A percentile compares a stretch with the other conserved stretches of the same genome.
These are phyloP conservation scores for Solanum okadae DNA, from an alignment of 257 asterid species.

Conservation along the genomic window DNA sequence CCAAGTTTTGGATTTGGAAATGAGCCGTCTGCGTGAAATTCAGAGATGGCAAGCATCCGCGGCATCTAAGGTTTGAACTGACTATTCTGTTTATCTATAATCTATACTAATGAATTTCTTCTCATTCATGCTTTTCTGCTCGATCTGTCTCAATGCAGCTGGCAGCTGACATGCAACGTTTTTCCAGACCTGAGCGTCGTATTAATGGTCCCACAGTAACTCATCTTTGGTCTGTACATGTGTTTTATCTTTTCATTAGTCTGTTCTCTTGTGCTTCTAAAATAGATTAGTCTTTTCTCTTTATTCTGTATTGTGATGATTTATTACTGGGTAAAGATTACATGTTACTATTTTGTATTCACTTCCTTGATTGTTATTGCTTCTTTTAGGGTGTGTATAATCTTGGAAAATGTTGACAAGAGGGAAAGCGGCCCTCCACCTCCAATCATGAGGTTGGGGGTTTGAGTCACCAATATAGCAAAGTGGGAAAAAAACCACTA, in stretches of 20 bases:
- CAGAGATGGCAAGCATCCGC: conserved; percentile 99
- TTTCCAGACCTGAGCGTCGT: conserved; percentile 97
- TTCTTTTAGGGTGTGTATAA: neutral
- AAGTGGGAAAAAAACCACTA: neutral
- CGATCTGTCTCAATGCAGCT: conserved; percentile 44
- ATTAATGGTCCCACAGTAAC: conserved; percentile 97
- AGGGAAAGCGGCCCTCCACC: neutral
- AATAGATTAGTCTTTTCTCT: neutral
- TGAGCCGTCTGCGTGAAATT: conserved; percentile 97
- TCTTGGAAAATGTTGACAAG: neutral
- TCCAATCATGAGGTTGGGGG: neutral
- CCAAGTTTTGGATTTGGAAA: conserved; percentile 95
- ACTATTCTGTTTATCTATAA: conserved; percentile 1
- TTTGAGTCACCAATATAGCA: neutral
- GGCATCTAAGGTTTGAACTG: conserved; percentile 61
- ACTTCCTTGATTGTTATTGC: neutral
- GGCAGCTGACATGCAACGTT: conserved; percentile 98
- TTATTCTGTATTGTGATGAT: neutral
- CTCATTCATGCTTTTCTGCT: conserved; percentile 3
- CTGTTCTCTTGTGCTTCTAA: neutral
- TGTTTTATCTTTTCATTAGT: neutral
- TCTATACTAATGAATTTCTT: conserved; percentile 12
- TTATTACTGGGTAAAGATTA: neutral
- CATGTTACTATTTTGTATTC: neutral
- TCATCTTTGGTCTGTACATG: conserved; percentile 73